Evolutionary conservation across 73 alveolate genomes (phyloP), one percentile per base, ranked within the genome.

Genomic region (Symbiodinium pilosum): DNA sequence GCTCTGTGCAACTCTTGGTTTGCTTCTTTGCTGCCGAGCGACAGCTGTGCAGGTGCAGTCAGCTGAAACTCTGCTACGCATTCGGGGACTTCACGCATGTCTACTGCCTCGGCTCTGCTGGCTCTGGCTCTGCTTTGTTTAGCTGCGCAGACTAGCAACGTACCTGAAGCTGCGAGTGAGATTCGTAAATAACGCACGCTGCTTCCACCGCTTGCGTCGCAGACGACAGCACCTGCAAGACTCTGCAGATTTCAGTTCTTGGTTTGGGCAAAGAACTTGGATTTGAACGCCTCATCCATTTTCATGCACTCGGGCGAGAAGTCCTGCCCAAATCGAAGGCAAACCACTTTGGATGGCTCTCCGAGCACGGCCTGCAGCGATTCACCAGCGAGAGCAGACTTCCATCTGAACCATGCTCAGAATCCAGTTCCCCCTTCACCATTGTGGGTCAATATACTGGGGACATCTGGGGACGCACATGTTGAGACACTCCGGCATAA

Each of bases 231-330:
- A 91, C 97, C 97, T 88, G 36, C 43, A 18, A 59, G 21, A 21
- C 7, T 36, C 9, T 21, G 2, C 42, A 26, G 26, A 41, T 43
- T 40, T 30, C 40, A 20, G 32, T 54, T 36, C 38, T 24, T 83
- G 24, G 39, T 32, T 36, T 7, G 26, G n/a, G 51, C 11, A 0
- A 18, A 14, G 41, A 2, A 64, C 64, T 21, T 16, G 20, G 36
- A 34, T 26, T 47, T 7, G 30, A 56, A 40, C 59, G 43, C 97
- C 97, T 91, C 97, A 30, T 91, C 97, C 97, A 91, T 91, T 88
- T 91, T 91, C 97, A 91, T 91, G 88, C 97, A 91, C 52, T 91
- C 97, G 42, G 97, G 97, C 26, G 86, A 54, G 51, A 91, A 91
- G 88, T 91, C 97, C 11, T 91, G 97, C 38, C 97, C 97, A 32